Percentiles rank a stretch among this genome's conserved stretches.
These are phyloP conservation scores for Nakaseomyces nivariensis DNA, from an alignment of 1,139 yeast genomes.

Conservation along the genomic window DNA sequence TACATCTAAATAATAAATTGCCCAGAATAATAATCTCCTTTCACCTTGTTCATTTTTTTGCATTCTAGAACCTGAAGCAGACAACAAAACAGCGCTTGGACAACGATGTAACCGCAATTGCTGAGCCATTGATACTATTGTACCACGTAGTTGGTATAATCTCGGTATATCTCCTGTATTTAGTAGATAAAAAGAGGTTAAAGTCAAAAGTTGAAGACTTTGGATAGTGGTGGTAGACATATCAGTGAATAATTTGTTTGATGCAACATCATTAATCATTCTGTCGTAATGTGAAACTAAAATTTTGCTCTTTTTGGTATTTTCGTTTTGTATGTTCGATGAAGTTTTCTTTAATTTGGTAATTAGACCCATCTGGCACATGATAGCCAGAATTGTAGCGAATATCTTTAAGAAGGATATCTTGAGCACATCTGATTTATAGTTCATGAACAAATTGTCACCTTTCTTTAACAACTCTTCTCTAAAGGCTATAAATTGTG, in stretches of 20 bases:
- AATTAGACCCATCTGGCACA: constrained; percentile 50
- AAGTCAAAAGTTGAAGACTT: constrained; percentile 57
- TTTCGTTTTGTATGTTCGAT: constrained; percentile 7
- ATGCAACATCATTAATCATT: constrained; percentile 42
- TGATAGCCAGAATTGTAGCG: constrained; percentile 50
- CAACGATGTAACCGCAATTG: constrained; percentile 78
- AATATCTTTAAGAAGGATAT: constrained; percentile 27
- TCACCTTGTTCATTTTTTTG: constrained; percentile 66
- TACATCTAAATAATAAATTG: constrained; percentile 66
- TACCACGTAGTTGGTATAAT: constrained; percentile 65
- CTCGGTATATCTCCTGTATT: constrained; percentile 67
- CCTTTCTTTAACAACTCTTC: neutral
- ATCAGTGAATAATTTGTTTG: constrained; percentile 31
- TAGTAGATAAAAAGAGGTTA: constrained; percentile 63
- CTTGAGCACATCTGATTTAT: neutral
- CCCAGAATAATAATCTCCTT: constrained; percentile 77
- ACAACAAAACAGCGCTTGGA: constrained; percentile 69
- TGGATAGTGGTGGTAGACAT: constrained; percentile 54
- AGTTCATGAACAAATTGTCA: neutral
- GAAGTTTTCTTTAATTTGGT: constrained; percentile 21
- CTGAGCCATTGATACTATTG: constrained; percentile 75
- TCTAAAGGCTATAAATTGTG: neutral
- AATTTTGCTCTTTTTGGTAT: constrained; percentile 1
- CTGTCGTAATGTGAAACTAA: constrained; percentile 40
- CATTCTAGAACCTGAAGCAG: constrained; percentile 43